These are phyloP conservation scores for Pseudocercospora vitis DNA, from an alignment of 2,329 filamentous ascomycete genomes.

Conservation along the genomic window DNA sequence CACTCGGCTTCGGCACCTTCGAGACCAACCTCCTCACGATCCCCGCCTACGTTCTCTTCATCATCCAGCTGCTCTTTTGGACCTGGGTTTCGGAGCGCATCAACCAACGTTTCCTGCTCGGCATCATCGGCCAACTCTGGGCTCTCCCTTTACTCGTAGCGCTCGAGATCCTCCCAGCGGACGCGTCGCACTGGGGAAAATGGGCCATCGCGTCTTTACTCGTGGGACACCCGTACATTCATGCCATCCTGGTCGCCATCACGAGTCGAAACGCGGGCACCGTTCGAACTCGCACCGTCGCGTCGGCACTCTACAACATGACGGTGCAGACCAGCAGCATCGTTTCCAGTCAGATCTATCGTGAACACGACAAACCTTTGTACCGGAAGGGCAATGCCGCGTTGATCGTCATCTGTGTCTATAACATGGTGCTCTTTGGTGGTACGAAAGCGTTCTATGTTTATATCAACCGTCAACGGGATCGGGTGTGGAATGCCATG, in stretches of 20 bases:
- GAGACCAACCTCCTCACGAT: slow-evolving; percentile 46
- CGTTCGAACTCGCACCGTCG: slow-evolving; percentile 62
- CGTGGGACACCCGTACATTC: slow-evolving; percentile 45
- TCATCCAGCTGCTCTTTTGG: slow-evolving; percentile 51
- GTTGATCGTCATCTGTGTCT: slow-evolving; percentile 51
- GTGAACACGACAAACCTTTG: slow-evolving; percentile 55
- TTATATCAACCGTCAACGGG: slow-evolving; percentile 48
- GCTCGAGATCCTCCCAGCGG: slow-evolving; percentile 38
- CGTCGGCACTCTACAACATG: slow-evolving; percentile 63
- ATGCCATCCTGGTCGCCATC: slow-evolving; percentile 62
- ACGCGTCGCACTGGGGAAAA: slow-evolving; percentile 38
- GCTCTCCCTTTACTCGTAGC: slow-evolving; percentile 44
- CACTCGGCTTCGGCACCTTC: slow-evolving; percentile 45
- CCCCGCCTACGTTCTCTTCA: slow-evolving; percentile 50
- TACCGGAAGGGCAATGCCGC: slow-evolving; percentile 57
- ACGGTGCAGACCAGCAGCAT: slow-evolving; percentile 44
- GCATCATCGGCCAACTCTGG: slow-evolving; percentile 44
- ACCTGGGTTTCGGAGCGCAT: slow-evolving; percentile 53
- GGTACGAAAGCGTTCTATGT: slow-evolving; percentile 57
- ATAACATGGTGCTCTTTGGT: slow-evolving; percentile 54
- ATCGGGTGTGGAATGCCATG: slow-evolving; percentile 50
- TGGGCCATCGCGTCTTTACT: slow-evolving; percentile 43
- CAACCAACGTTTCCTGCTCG: slow-evolving; percentile 54
- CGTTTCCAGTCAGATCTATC: slow-evolving; percentile 50
- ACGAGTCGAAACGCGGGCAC: slow-evolving; percentile 63